Percentiles rank a stretch among this genome's conserved stretches.
Conservation (phyloP, 345 rosid genomes). For the Melaleuca quinquenervia region DNA sequence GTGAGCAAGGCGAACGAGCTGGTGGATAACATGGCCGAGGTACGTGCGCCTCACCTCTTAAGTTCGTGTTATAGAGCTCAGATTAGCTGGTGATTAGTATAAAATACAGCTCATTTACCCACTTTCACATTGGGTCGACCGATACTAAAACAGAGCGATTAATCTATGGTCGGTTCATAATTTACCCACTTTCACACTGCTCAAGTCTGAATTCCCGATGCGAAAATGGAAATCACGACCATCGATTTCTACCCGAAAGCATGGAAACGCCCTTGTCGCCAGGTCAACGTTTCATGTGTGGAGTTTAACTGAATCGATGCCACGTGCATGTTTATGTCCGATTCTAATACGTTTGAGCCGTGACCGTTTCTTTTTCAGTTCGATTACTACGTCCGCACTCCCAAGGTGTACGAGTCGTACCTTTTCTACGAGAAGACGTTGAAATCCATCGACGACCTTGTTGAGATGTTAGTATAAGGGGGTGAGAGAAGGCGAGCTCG, state of each 20-base stretch:
- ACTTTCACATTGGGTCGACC: no score
- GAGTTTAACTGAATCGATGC: background rate
- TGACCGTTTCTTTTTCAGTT: conserved; percentile 25
- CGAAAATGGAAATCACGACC: background rate
- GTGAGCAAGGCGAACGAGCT: conserved; percentile 64
- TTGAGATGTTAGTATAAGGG: conserved; percentile 13
- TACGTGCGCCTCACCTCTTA: conserved; percentile 3
- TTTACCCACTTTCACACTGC: no score
- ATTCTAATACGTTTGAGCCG: background rate
- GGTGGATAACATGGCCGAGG: conserved; percentile 70
- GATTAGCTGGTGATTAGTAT: background rate
- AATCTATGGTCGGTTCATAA: no score
- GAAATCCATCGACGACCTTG: conserved; percentile 64
- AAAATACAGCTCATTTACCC: background rate
- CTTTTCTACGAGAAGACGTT: conserved; percentile 79
- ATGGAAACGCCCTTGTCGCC: no score
- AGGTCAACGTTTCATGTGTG: background rate
- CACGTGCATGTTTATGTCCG: background rate
- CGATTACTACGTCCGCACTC: conserved; percentile 62
- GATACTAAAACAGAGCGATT: no score
- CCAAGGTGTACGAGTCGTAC: conserved; percentile 86
- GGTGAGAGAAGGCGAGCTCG: background rate
- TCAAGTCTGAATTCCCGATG: background rate
- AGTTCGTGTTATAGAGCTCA: background rate
- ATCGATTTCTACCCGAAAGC: background rate